Evolutionary conservation across 176 grass and related monocot genomes (phyloP).

Genomic region (Hordeum marinum): DNA sequence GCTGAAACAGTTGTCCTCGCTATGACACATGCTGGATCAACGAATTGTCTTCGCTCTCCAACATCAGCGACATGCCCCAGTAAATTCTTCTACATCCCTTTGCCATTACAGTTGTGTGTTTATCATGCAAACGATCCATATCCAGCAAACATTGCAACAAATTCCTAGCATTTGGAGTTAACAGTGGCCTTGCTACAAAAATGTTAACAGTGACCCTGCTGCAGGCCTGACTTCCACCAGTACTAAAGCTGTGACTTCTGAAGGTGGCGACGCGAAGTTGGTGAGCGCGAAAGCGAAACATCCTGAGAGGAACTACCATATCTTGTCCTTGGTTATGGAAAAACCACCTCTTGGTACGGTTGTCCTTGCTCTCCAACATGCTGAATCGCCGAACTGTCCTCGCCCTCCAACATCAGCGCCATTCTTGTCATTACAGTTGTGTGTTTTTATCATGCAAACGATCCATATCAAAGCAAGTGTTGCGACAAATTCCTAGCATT

Average conservation of each 20-base stretch:
- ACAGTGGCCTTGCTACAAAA: no score
- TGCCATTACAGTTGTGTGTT: background rate
- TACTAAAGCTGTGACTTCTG: background rate
- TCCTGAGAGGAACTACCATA: background rate
- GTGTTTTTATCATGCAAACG: no score
- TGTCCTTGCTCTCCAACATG: no score
- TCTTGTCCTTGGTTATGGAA: background rate
- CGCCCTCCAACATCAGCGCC: no score
- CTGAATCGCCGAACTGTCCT: no score
- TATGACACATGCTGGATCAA: background rate
- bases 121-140: background rate
- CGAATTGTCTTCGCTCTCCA: background rate
- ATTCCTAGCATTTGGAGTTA: background rate
- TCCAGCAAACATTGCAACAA: background rate
- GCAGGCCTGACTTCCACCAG: background rate
- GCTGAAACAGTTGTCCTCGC: no score
- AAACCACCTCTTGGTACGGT: no score
- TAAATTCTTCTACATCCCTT: background rate
- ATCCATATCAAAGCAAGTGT: no score
- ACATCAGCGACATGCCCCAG: background rate
- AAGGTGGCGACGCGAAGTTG: no score
- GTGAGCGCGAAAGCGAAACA: background rate
- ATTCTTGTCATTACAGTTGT: no score
- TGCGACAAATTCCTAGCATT: no score
- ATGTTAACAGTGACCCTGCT: background rate